Conservation (phyloP, 768 basidiomycete genomes). For the Mycena belliarum region DNA sequence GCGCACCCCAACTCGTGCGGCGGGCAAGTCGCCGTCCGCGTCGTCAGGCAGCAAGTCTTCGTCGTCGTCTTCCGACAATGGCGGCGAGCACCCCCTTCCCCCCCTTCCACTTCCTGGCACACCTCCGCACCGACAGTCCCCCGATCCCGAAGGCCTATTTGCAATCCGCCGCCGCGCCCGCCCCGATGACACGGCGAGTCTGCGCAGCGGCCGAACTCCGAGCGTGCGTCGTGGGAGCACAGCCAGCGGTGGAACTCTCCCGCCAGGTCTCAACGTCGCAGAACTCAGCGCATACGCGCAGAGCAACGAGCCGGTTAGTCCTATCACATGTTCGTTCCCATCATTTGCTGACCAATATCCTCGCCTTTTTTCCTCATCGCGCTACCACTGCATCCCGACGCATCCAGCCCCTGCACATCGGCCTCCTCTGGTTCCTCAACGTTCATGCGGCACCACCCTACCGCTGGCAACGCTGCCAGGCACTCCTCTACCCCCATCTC, state of each 20-base stretch:
- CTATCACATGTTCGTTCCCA: not conserved
- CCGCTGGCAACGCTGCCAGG: constrained; percentile 81
- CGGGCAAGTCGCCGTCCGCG: constrained; percentile 37
- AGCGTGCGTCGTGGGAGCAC: constrained; percentile 34
- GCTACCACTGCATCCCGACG: not conserved
- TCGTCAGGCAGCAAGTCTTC: constrained; percentile 24
- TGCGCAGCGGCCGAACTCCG: constrained; percentile 20
- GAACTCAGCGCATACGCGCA: constrained; percentile 51
- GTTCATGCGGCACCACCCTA: constrained; percentile 83
- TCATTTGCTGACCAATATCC: constrained; percentile 15
- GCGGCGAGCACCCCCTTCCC: constrained; percentile 14
- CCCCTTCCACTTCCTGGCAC: constrained; percentile 3
- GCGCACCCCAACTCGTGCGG: constrained; percentile 51
- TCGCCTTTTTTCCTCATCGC: constrained; percentile 23
- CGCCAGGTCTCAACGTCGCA: constrained; percentile 45
- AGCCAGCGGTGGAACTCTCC: constrained; percentile 31
- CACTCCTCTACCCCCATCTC: constrained; percentile 79
- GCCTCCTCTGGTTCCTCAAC: constrained; percentile 88
- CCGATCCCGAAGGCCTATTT: constrained; percentile 49
- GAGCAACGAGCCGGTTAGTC: constrained; percentile 49
- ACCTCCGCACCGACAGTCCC: not conserved
- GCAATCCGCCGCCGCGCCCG: constrained; percentile 34
- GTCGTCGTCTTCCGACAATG: not conserved
- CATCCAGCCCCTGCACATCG: constrained; percentile 78
- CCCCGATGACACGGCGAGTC: constrained; percentile 32